Conservation (phyloP, 768 basidiomycete species). For the Obba rivulosa region DNA sequence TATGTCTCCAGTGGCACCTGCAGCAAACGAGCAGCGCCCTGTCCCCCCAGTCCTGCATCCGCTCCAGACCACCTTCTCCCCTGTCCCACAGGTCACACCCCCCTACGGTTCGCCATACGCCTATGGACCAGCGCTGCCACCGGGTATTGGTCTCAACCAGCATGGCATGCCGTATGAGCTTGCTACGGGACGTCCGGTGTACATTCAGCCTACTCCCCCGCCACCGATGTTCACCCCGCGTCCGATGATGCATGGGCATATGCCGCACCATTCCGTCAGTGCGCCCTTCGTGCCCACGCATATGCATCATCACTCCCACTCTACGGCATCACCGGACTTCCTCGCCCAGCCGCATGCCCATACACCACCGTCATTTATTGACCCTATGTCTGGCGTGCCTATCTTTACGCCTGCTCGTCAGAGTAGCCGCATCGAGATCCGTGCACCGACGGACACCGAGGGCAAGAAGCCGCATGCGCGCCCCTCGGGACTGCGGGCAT, state of each 20-base stretch:
- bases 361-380: conserved; percentile 62
- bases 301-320: conserved; percentile 49
- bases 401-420: conserved; percentile 73
- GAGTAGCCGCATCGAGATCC: conserved; percentile 68
- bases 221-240: conserved; percentile 62
- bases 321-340: conserved; percentile 61
- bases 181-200: conserved; percentile 76
- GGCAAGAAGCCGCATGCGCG: conserved; percentile 24
- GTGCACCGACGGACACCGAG: conserved; percentile 43
- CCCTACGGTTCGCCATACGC: conserved; percentile 65
- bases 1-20: conserved; percentile 2
- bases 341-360: conserved; percentile 52
- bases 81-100: conserved; percentile 42
- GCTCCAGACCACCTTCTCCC: conserved; percentile 38
- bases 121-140: conserved; percentile 51
- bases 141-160: conserved; percentile 67
- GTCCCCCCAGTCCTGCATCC: conserved; percentile 36
- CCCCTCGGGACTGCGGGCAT: conserved; percentile 43
- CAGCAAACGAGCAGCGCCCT: conserved; percentile 18
- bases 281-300: conserved; percentile 55
- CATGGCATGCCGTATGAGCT: conserved; percentile 81
- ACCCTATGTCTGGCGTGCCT: conserved; percentile 61
- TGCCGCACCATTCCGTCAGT: conserved; percentile 38
- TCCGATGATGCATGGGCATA: conserved; percentile 55
- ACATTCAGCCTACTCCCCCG: conserved; percentile 51